Conservation (phyloP, 768 basidiomycete species). For the Hygrocybe coccinea region DNA sequence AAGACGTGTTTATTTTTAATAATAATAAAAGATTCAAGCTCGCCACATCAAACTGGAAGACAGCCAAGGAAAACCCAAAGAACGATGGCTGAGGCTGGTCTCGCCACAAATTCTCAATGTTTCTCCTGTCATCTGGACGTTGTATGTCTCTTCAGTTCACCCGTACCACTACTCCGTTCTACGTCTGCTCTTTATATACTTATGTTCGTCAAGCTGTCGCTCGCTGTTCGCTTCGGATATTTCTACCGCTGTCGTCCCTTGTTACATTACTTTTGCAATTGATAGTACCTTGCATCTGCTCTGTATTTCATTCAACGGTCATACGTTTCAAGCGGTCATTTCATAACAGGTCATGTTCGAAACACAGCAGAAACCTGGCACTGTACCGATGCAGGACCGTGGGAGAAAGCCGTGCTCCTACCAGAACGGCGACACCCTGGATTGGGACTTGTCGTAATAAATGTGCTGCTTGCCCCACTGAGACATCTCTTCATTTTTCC, state of each 20-base stretch:
- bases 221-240: background rate
- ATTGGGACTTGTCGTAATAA: conserved; percentile 2
- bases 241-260: too few species aligned
- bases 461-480: background rate
- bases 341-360: too few species aligned
- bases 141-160: background rate
- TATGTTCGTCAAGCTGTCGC: too few species aligned
- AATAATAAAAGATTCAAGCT: conserved; percentile 54
- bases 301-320: too few species aligned
- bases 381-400: too few species aligned
- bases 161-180: conserved; percentile 7
- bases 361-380: too few species aligned
- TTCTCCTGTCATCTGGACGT: background rate
- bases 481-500: background rate
- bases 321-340: too few species aligned
- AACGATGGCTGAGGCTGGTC: conserved; percentile 21
- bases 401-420: too few species aligned
- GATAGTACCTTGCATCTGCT: too few species aligned
- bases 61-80: conserved; percentile 62
- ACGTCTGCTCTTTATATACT: background rate
- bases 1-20: conserved; percentile 11
- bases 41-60: conserved; percentile 76
- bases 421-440: background rate
- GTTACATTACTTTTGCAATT: too few species aligned
- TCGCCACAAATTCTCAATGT: conserved; percentile 15